Base-by-base conservation (phyloP, 495 filamentous ascomycete genomes). In the Aspergillus homomorphus region DNA sequence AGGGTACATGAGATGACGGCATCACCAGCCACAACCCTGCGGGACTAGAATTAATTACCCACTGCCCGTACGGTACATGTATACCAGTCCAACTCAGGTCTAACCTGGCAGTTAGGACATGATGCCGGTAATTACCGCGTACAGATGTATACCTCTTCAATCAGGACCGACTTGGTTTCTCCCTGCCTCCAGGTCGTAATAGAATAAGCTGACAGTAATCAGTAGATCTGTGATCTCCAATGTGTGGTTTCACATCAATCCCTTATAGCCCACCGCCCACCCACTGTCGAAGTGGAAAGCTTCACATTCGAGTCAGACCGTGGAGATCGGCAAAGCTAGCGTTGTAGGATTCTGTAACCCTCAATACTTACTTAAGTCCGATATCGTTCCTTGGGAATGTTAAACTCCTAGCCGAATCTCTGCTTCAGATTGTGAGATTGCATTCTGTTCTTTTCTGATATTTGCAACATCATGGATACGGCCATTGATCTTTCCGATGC, bases 401-500 rank as follows among this genome's bases (percentile, higher is more conserved):
- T 30, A 16, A 22, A 23, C 45, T 5, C n/a, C 45, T 23, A 21
- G 23, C 23, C 45, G 20, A 22, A n/a, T 4, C 20, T 48, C 18
- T 48, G 45, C 20, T 48, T 23, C 19, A 8, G 20, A 48, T 48
- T 21, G 21, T 26, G 21, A 24, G 46, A 26, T 46, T 30, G 12
- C 3, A n/a, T 28, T 28, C 46, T 33, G 5, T 30, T 30, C 22
- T 26, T 19, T 18, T 10, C 16, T n/a, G 15, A 51, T 26, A 28
- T n/a, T 8, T 26, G 22, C 23, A n/a, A 19, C 65, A 38, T 38
- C 60, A 98, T 98, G 94, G 94, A 98, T 68, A 74, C 88, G 9
- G 84, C 91, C 50, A 94, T 98, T 64, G 91, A 97, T 72, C 83
- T 96, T 33, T 89, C 84, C 16, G 87, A 97, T 73, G 80, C 83